Conservation (phyloP, 2,329 filamentous ascomycete species). For the Fusarium scirpi region DNA sequence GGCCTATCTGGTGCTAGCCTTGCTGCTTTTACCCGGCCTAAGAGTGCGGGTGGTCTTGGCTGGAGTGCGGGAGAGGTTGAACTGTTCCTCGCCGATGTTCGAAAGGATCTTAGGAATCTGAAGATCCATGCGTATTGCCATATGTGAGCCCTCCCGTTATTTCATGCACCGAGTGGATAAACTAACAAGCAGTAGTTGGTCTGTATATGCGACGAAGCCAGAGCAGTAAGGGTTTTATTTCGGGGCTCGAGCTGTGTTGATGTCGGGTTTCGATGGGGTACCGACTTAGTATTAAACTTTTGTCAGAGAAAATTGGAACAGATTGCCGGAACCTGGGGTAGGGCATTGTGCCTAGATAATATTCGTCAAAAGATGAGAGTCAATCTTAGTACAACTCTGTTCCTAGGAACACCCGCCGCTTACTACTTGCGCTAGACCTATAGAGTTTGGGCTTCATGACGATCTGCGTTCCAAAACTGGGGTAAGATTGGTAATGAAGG, state of each 20-base stretch:
- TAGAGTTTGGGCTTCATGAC: not conserved
- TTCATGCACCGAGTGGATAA: fast-evolving
- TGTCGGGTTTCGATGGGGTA: not conserved
- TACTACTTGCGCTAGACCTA: not conserved
- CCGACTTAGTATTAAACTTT: not conserved
- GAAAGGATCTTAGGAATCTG: not conserved
- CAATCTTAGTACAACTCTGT: not conserved
- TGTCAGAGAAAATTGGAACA: not conserved
- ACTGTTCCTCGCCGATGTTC: not conserved
- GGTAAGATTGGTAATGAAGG: not conserved
- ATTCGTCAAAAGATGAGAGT: not conserved
- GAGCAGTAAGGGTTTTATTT: not conserved
- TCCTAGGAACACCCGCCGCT: not conserved
- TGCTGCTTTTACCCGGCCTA: not conserved
- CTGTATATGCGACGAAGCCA: not conserved
- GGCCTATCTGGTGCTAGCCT: not conserved
- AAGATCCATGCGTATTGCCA: slow-evolving; percentile 1
- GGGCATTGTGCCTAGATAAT: not conserved
- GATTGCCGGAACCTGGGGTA: not conserved
- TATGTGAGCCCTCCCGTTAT: not conserved
- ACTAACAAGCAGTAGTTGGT: not conserved
- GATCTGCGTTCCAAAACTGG: not conserved
- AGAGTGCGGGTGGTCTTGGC: not conserved
- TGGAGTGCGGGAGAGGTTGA: not conserved
- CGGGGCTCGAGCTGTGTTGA: not conserved